These are phyloP conservation scores for Plectosphaerella sp. DNA, from an alignment of 2,329 filamentous ascomycete species.

Conservation along the genomic window DNA sequence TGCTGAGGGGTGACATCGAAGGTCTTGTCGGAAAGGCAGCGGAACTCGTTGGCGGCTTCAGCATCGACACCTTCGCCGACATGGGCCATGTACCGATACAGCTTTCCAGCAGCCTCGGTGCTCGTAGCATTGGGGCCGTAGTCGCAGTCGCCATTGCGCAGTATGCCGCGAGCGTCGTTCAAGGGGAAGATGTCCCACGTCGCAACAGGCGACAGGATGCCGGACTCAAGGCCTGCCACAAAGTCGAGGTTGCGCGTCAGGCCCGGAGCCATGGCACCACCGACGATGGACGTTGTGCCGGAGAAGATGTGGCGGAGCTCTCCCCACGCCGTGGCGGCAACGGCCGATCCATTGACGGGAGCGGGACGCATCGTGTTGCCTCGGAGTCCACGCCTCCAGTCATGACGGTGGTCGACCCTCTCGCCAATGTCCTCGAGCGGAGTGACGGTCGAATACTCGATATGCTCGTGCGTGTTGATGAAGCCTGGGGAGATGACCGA, in stretches of 20 bases:
- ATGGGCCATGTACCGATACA: conserved; percentile 19
- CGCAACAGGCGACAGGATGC: conserved; percentile 8
- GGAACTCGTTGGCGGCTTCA: conserved; percentile 21
- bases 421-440: conserved; percentile 18
- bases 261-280: conserved; percentile 18
- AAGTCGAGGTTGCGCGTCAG: conserved; percentile 22
- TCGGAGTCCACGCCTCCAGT: conserved; percentile 21
- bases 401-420: conserved; percentile 18
- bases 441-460: conserved; percentile 17
- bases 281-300: conserved; percentile 22
- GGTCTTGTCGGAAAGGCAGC: conserved; percentile 17
- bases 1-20: conserved; percentile 15
- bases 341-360: conserved; percentile 15
- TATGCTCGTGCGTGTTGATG: conserved; percentile 24
- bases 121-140: conserved; percentile 16
- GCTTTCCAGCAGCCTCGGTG: conserved; percentile 4
- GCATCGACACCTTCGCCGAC: conserved; percentile 21
- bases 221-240: conserved; percentile 15
- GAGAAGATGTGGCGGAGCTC: conserved; percentile 23
- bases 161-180: conserved; percentile 14
- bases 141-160: conserved; percentile 19
- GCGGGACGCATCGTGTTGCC: conserved; percentile 13
- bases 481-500: conserved; percentile 23
- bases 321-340: conserved; percentile 17
- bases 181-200: conserved; percentile 20